phyloP scores from a whole-genome alignment of 1,139 yeast species.

The Suhomyces coccinellae region DNA sequence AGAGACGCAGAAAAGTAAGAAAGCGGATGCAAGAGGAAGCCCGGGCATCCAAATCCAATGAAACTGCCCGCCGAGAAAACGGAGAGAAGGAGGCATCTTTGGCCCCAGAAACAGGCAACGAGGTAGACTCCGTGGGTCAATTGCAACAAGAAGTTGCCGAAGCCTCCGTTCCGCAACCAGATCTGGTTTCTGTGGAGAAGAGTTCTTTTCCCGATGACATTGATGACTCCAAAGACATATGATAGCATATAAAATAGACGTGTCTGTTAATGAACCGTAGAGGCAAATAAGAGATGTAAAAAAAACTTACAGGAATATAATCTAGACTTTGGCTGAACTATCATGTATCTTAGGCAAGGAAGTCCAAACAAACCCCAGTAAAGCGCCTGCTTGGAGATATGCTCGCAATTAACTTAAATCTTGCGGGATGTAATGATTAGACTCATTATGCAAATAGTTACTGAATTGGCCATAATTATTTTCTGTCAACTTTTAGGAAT shows the following conservation, averaged over 20 bases:
- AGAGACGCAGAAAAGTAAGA: slow-evolving; percentile 66
- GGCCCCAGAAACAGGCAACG: slow-evolving; percentile 1
- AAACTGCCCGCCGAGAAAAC: slow-evolving; percentile 3
- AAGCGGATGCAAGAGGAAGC: slow-evolving; percentile 41
- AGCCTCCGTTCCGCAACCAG: neutral
- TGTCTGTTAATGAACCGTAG: too few relatives aligned
- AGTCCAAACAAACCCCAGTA: too few relatives aligned
- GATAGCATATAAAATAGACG: slow-evolving; percentile 1
- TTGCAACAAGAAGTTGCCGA: neutral
- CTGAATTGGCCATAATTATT: too few relatives aligned
- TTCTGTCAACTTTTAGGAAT: too few relatives aligned
- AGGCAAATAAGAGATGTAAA: too few relatives aligned
- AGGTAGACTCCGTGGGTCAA: neutral
- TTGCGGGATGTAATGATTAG: too few relatives aligned
- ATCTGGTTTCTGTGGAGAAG: neutral
- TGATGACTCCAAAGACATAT: slow-evolving; percentile 7
- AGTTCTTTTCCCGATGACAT: slow-evolving; percentile 1
- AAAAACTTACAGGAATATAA: too few relatives aligned
- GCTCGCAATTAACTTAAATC: too few relatives aligned
- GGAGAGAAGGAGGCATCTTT: neutral
- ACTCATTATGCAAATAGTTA: too few relatives aligned
- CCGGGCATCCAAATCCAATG: slow-evolving; percentile 8
- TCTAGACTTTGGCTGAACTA: too few relatives aligned
- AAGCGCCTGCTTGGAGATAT: too few relatives aligned
- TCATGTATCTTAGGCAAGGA: too few relatives aligned